Conservation (phyloP, 2,329 filamentous ascomycete genomes). For the Phyllosticta citrichinensis region DNA sequence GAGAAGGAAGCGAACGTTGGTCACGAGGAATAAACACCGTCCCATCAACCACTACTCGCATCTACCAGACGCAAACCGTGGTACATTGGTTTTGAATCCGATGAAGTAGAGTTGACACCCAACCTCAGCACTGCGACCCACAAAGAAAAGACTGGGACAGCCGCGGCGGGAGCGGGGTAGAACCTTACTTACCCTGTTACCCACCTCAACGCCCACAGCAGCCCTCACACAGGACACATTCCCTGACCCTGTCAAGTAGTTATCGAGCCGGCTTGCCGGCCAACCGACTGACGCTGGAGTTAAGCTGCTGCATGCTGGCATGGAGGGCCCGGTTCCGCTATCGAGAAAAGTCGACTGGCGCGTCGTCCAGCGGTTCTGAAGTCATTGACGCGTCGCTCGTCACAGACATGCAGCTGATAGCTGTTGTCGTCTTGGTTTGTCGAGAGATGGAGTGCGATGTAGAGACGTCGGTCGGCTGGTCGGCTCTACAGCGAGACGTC, state of each 20-base stretch:
- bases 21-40: too few relatives aligned
- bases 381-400: neutral
- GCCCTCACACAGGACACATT: neutral
- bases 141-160: too few relatives aligned
- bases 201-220: neutral
- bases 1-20: too few relatives aligned
- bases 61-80: too few relatives aligned
- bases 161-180: too few relatives aligned
- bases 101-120: too few relatives aligned
- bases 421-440: neutral
- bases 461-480: neutral
- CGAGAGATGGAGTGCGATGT: neutral
- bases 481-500: too few relatives aligned
- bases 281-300: neutral
- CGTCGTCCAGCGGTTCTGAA: neutral
- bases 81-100: too few relatives aligned
- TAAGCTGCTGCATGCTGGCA: neutral
- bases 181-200: too few relatives aligned
- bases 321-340: neutral
- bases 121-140: too few relatives aligned
- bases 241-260: neutral
- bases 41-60: too few relatives aligned
- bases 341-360: neutral
- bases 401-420: neutral
- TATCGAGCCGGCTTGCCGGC: neutral